Evolutionary conservation across 2,329 filamentous ascomycete species (phyloP).

Genomic region (Aschersonia sp.): DNA sequence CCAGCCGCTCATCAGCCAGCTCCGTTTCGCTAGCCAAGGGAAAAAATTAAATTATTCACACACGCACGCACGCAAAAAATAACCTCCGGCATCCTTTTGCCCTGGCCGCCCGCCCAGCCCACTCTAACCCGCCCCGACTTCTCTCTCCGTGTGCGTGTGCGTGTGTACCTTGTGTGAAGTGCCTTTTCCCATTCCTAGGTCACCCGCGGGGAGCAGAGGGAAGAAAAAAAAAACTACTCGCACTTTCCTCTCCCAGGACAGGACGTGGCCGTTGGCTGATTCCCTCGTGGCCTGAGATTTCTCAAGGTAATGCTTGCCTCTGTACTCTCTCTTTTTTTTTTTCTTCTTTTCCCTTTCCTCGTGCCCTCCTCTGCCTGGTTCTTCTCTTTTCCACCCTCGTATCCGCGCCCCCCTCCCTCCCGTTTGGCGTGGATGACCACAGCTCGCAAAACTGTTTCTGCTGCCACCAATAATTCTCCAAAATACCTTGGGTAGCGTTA

Average conservation of each 20-base stretch:
- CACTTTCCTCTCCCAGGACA: not conserved
- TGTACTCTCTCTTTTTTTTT: not conserved
- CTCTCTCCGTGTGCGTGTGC: not conserved
- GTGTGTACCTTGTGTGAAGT: not conserved
- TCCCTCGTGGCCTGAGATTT: too few species aligned
- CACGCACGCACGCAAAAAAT: conserved; percentile 5
- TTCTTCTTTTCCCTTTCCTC: not conserved
- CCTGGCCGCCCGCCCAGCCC: not conserved
- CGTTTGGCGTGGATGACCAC: too few species aligned
- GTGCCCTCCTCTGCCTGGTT: not conserved
- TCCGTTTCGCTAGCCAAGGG: not conserved
- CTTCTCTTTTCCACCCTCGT: too few species aligned
- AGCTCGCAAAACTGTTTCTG: too few species aligned
- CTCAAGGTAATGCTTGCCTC: not conserved
- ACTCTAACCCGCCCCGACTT: not conserved
- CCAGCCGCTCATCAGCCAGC: not conserved
- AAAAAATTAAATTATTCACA: not conserved
- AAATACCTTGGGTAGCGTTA: too few species aligned
- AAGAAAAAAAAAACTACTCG: not conserved
- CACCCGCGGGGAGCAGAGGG: not conserved
- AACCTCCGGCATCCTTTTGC: conserved; percentile 4
- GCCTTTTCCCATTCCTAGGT: not conserved
- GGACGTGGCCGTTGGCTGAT: too few species aligned
- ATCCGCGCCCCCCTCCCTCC: too few species aligned
- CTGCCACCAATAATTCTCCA: too few species aligned